Base-by-base conservation (phyloP, 768 basidiomycete species). In the Lentinula guzmanii region DNA sequence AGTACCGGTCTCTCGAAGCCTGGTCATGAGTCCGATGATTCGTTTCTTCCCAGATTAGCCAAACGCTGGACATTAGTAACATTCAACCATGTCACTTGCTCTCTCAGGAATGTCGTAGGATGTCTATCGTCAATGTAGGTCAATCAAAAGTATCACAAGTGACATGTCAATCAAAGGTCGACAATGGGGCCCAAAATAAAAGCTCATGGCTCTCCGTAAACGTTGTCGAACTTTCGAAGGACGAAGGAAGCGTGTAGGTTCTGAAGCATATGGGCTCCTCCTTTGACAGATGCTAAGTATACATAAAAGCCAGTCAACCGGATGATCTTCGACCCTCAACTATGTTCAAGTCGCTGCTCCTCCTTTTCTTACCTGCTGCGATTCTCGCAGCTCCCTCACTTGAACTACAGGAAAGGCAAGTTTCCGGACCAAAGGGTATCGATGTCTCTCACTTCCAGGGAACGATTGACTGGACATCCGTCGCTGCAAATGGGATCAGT, bases 391-490 rank as follows among this genome's bases (percentile, higher is more conserved):
- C 64, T 6, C 43, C 61, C 50, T 66, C 69, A n/a, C 15, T 3
- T 18, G 10, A 53, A 61, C 63, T 69, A 21, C 66, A 66, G 21
- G 71, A 75, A 64, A 78, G 77, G 11, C 56, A 58, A 28, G 5
- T 58, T 6, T 74, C 79, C 5, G 48, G 69, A 8, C 81, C 79
- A 42, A 66, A 74, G 58, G 85, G 84, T 16, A 81, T 85, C 52
- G 85, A 86, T 62, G 80, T 87, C 61, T 85, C 85, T 10, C 54
- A 67, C 66, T 79, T 73, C 52, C 85, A 87, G 62, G 66, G 75
- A 11, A 67, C 63, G 63, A 69, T 87, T 42, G 72, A 86, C 68
- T 87, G 84, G 84, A 72, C 66, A 42, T 74, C 76, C 2, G 81
- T 85, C 63, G 77, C 73, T 62, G 68, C 76, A 11, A 81, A 82